Percentiles rank a stretch among this genome's conserved stretches.
Evolutionary conservation across 2,329 filamentous ascomycete species (phyloP).

Genomic region (Cladosporium sp.): DNA sequence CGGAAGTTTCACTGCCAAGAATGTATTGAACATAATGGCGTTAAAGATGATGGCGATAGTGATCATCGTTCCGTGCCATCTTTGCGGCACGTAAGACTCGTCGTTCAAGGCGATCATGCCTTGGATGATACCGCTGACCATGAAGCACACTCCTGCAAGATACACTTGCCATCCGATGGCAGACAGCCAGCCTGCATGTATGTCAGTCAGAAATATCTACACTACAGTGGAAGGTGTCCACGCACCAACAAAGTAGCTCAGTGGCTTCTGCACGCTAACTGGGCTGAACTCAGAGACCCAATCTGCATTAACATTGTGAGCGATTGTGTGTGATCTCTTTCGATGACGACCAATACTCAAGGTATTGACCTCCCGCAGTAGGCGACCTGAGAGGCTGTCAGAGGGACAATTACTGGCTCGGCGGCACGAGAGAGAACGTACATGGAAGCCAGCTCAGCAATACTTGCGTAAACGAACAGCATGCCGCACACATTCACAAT

Average conservation of each 20-base stretch:
- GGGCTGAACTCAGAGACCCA: constrained; percentile 45
- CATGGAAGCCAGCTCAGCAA: constrained; percentile 20
- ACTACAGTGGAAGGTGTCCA: neutral
- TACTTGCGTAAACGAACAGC: constrained; percentile 18
- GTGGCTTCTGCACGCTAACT: constrained; percentile 41
- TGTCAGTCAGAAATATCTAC: neutral
- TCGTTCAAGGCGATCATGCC: constrained; percentile 48
- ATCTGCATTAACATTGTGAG: constrained; percentile 19
- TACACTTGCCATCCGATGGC: constrained; percentile 42
- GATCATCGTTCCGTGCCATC: constrained; percentile 53
- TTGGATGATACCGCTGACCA: constrained; percentile 48
- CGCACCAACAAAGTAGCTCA: constrained; percentile 43
- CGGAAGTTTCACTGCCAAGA: constrained; percentile 45
- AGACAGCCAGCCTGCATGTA: constrained; percentile 38
- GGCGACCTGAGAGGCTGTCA: constrained; percentile 14
- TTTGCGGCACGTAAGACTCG: constrained; percentile 39
- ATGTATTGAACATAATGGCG: constrained; percentile 44
- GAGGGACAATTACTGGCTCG: neutral
- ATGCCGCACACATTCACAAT: constrained; percentile 19
- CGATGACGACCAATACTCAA: neutral
- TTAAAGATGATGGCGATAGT: constrained; percentile 42
- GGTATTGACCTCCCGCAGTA: constrained; percentile 33
- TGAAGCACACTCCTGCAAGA: constrained; percentile 45
- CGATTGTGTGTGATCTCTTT: neutral
- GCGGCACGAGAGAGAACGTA: neutral